Percentiles rank a stretch among this genome's conserved stretches.
phyloP scores from a whole-genome alignment of 257 asterid species.

The Anisodus tanguticus region DNA sequence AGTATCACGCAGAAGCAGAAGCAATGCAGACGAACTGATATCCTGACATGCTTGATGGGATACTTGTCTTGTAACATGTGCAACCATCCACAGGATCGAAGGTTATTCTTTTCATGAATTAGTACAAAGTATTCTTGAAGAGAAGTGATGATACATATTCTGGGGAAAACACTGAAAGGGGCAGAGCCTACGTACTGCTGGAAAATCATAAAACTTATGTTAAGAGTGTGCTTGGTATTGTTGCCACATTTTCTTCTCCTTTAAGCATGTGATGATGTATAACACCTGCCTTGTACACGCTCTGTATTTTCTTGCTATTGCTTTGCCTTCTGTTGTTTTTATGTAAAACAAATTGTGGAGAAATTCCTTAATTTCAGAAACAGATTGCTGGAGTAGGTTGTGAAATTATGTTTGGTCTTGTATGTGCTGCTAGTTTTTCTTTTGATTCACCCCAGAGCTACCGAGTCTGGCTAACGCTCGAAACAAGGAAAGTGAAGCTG shows the following conservation, averaged over 20 bases:
- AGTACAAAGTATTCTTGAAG: neutral
- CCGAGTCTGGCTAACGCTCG: neutral
- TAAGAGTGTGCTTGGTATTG: neutral
- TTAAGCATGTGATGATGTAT: neutral
- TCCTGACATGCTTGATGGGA: neutral
- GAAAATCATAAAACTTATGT: slow-evolving; percentile 5
- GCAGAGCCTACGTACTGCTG: neutral
- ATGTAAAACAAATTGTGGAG: neutral
- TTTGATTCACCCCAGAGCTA: neutral
- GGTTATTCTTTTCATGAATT: neutral
- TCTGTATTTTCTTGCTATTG: slow-evolving; percentile 7
- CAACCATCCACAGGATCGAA: slow-evolving; percentile 20
- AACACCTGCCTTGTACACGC: neutral
- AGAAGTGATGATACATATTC: neutral
- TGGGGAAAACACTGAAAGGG: slow-evolving; percentile 6
- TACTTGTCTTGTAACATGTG: slow-evolving; percentile 14
- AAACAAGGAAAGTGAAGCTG: neutral
- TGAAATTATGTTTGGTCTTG: neutral
- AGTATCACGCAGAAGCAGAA: slow-evolving; percentile 61
- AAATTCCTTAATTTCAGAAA: slow-evolving; percentile 10
- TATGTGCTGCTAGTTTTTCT: neutral
- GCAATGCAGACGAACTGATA: slow-evolving; percentile 58
- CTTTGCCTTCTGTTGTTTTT: neutral
- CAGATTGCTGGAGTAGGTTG: neutral
- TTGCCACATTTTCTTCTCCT: slow-evolving; percentile 13